Evolutionary conservation across 768 basidiomycete genomes (phyloP).

Genomic region (Hebeloma cylindrosporum): DNA sequence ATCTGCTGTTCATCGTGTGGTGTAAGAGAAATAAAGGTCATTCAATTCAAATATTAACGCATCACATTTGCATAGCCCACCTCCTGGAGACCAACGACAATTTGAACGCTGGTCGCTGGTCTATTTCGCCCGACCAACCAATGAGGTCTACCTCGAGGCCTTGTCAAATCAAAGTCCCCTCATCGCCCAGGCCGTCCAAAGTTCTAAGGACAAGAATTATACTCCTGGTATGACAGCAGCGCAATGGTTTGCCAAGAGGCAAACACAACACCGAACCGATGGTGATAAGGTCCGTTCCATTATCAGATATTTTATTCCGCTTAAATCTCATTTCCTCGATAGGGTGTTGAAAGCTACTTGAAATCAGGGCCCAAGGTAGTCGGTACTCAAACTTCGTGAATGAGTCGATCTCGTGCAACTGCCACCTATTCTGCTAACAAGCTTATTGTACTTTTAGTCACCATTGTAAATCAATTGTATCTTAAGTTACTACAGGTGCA

Average conservation of each 20-base stretch:
- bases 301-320: too few species aligned
- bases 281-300: constrained; percentile 7
- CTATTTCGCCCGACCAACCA: constrained; percentile 58
- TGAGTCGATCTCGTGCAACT: too few species aligned
- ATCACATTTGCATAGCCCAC: constrained; percentile 29
- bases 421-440: too few species aligned
- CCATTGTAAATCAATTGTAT: too few species aligned
- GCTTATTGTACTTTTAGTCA: too few species aligned
- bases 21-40: constrained; percentile 32
- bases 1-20: constrained; percentile 60
- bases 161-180: constrained; percentile 43
- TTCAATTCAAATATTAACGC: not conserved
- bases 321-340: too few species aligned
- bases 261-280: constrained; percentile 15
- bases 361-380: too few species aligned
- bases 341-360: too few species aligned
- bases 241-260: constrained; percentile 30
- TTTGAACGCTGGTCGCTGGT: constrained; percentile 59
- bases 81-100: constrained; percentile 50
- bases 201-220: constrained; percentile 15
- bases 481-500: too few species aligned
- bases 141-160: constrained; percentile 45
- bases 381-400: too few species aligned
- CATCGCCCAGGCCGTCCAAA: constrained; percentile 43
- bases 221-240: constrained; percentile 26